Percentiles rank a stretch among this genome's conserved stretches.
phyloP scores from a whole-genome alignment of 192 early-diverging fungal species.

The Phlyctochytrium arcticum region DNA sequence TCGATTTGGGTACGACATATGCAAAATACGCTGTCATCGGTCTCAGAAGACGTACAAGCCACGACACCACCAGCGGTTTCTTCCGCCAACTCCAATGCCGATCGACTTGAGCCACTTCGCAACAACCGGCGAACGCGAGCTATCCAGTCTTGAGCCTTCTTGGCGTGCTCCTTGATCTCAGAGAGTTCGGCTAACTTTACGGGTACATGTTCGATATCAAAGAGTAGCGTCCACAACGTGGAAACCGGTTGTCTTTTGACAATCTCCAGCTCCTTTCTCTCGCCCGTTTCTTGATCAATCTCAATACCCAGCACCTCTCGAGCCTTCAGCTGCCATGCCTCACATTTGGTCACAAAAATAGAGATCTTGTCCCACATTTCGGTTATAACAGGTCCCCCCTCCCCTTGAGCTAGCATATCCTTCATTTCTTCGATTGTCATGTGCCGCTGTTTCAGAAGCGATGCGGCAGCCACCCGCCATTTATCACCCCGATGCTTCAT shows the following conservation, averaged over 20 bases:
- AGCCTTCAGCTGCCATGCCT: neutral
- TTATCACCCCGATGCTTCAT: constrained; percentile 8
- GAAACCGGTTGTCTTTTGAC: neutral
- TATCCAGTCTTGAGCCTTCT: constrained; percentile 30
- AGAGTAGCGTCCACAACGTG: neutral
- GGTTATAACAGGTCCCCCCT: neutral
- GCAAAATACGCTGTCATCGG: constrained; percentile 13
- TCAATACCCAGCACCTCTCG: neutral
- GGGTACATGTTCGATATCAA: constrained; percentile 9
- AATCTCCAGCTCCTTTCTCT: neutral
- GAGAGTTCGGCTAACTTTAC: constrained; percentile 21
- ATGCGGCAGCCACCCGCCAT: constrained; percentile 18
- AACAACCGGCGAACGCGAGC: constrained; percentile 3
- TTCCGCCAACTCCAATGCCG: constrained; percentile 6
- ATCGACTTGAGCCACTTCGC: neutral
- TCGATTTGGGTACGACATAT: constrained; percentile 17
- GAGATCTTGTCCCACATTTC: constrained; percentile 14
- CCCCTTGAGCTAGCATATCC: neutral
- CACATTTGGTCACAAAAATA: neutral
- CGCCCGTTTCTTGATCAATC: neutral
- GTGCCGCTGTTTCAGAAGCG: constrained; percentile 12
- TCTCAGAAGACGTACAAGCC: neutral
- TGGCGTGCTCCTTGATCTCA: constrained; percentile 4
- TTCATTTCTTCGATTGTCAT: constrained; percentile 14
- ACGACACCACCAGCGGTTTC: constrained; percentile 3